Percentiles rank a stretch among this genome's conserved stretches.
Conservation (phyloP, 495 filamentous ascomycete genomes). For the Aspergillus hancockii region DNA sequence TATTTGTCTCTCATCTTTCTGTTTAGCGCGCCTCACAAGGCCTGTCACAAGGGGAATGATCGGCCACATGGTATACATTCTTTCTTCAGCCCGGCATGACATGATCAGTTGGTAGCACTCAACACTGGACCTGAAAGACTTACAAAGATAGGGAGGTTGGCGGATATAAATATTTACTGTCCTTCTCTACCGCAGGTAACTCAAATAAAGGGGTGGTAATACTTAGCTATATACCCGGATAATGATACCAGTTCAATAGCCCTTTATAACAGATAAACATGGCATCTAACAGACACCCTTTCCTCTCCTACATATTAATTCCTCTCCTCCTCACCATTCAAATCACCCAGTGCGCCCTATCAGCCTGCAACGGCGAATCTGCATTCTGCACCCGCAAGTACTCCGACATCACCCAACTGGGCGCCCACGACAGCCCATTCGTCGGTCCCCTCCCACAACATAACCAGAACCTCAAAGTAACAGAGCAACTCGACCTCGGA, state of each 20-base stretch:
- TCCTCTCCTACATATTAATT: background rate
- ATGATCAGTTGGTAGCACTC: slow-evolving; percentile 1
- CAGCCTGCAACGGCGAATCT: slow-evolving; percentile 66
- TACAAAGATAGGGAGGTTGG: background rate
- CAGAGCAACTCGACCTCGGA: slow-evolving; percentile 65
- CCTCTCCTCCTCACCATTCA: slow-evolving; percentile 12
- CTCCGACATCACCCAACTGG: slow-evolving; percentile 67
- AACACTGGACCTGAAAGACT: background rate
- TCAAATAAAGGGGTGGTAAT: background rate
- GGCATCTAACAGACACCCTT: background rate
- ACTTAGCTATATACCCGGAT: background rate
- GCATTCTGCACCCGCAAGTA: slow-evolving; percentile 61
- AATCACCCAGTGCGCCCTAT: slow-evolving; percentile 14
- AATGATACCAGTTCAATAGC: background rate
- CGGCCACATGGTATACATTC: background rate
- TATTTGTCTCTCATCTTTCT: background rate
- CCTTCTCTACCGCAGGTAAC: background rate
- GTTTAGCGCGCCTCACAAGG: background rate
- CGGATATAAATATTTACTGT: slow-evolving; percentile 15
- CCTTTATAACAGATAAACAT: background rate
- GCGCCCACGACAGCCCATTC: slow-evolving; percentile 70
- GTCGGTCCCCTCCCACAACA: slow-evolving; percentile 59
- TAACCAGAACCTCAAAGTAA: slow-evolving; percentile 67
- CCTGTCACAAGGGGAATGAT: background rate
- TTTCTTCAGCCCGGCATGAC: background rate